Evolutionary conservation across 2,329 filamentous ascomycete genomes (phyloP), one percentile per base, ranked within the genome.

Genomic region (Aspergillus flavus): DNA sequence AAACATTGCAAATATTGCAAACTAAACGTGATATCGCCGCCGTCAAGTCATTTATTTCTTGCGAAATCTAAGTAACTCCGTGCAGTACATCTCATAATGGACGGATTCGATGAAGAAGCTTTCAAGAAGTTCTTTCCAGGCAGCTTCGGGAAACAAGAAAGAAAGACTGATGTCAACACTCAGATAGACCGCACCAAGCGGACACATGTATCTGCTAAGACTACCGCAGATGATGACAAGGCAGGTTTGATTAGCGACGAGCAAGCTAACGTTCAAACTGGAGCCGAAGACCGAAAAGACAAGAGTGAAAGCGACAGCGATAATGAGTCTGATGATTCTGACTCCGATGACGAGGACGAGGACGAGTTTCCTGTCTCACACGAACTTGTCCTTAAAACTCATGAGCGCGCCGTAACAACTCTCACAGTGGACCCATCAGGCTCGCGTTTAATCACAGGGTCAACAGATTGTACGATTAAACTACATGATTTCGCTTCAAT

Each of bases 401-500:
- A 99, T 76, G 91, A 95, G 41, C 89, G 92, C 64, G 88, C 94
- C 6, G 87, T 98, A 48, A 97, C 94, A 7, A 90, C 91, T 0
- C 85, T 93, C 61, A 90, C 94, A 2, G 83, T 97, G 55, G 95
- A 99, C 78, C 89, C 92, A 0, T 89, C 93, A 0, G 95, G 95
- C 12, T 90, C 89, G 54, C 87, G 95, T 70, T 82, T 99, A 74
- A 88, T 94, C 55, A 95, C 93, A n/a, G 94, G 91, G 26, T 97
- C 94, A 6, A 91, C 90, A 64, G 95, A 99, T 78, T 96, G 93
- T 77, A 92, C 88, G 1, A 82, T 98, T 72, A 98, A 97, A 75
- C 84, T 99, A 21, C 93, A 97, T 80, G 94, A 99, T 76, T 96
- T 99, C 76, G 89, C 94, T 3, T 92, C 94, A 54, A 96, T 99